phyloP scores from a whole-genome alignment of 805 yeast genomes.

The Blastobotrys terrestris region DNA sequence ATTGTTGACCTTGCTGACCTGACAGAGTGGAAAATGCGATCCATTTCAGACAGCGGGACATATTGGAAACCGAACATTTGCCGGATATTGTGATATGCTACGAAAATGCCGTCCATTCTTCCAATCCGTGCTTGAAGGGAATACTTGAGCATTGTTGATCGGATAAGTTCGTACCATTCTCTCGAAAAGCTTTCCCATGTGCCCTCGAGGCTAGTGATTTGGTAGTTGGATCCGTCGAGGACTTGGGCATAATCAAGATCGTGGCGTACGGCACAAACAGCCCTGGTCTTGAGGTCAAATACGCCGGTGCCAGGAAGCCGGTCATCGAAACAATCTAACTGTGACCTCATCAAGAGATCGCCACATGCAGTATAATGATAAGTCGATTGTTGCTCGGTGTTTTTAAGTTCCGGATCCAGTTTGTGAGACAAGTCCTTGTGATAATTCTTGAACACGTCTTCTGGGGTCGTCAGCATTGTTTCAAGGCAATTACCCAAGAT shows the following conservation, averaged over 20 bases:
- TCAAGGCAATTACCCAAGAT: conserved; percentile 78
- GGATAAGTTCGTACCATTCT: conserved; percentile 68
- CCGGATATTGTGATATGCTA: conserved; percentile 82
- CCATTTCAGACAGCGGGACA: conserved; percentile 67
- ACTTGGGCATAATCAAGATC: conserved; percentile 60
- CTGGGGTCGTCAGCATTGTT: conserved; percentile 58
- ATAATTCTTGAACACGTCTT: conserved; percentile 42
- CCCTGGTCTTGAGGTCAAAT: conserved; percentile 88
- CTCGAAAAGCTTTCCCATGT: conserved; percentile 72
- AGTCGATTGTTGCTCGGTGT: conserved; percentile 18
- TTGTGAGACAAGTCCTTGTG: conserved; percentile 24
- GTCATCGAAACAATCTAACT: conserved; percentile 73
- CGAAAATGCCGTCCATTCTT: conserved; percentile 91
- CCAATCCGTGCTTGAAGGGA: conserved; percentile 91
- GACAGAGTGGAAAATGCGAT: conserved; percentile 47
- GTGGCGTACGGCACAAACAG: conserved; percentile 78
- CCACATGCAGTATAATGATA: conserved; percentile 73
- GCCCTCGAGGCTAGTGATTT: conserved; percentile 57
- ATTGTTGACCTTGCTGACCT: background rate
- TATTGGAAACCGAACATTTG: conserved; percentile 87
- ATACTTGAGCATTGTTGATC: conserved; percentile 76
- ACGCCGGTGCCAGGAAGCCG: conserved; percentile 85
- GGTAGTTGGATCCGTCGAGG: conserved; percentile 58
- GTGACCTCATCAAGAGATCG: conserved; percentile 77
- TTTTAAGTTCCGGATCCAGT: conserved; percentile 11